These are phyloP conservation scores for Ananas comosus DNA, from an alignment of 176 grass and related monocot species.

Conservation along the genomic window DNA sequence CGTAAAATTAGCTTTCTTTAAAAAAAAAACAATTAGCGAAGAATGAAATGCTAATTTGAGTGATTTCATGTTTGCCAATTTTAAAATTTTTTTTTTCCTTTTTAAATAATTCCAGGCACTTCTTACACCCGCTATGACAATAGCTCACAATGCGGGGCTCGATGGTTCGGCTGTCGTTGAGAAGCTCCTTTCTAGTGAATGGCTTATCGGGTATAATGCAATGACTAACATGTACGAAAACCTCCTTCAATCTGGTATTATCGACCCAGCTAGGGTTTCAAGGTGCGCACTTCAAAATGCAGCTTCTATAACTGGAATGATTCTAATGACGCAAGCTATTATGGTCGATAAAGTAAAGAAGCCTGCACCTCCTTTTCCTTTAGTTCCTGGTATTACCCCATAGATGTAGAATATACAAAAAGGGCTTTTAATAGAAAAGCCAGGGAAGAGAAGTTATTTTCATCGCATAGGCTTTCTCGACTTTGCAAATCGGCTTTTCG, in stretches of 20 bases:
- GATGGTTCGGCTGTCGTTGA: constrained; percentile 67
- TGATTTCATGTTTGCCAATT: background rate
- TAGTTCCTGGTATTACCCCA: constrained; percentile 57
- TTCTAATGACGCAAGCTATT: constrained; percentile 76
- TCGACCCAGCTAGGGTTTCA: constrained; percentile 73
- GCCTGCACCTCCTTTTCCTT: constrained; percentile 42
- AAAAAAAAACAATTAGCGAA: no score
- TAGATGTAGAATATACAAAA: constrained; percentile 15
- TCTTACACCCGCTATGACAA: constrained; percentile 54
- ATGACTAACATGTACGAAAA: constrained; percentile 63
- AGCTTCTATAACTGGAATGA: constrained; percentile 61
- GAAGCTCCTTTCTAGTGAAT: constrained; percentile 58
- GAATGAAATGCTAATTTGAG: background rate
- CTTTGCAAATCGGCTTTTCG: no score
- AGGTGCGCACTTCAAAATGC: constrained; percentile 77
- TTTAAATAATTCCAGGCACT: constrained; percentile 47
- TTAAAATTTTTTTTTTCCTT: background rate
- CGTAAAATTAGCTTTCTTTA: no score
- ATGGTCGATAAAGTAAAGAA: constrained; percentile 77
- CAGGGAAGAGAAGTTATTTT: no score
- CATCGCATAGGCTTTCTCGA: no score
- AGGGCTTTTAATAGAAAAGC: background rate
- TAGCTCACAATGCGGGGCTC: constrained; percentile 55
- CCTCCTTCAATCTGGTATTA: constrained; percentile 60
- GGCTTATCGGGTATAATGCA: constrained; percentile 70